phyloP scores from a whole-genome alignment of 2,329 filamentous ascomycete genomes.

The Diaporthe caulivora region DNA sequence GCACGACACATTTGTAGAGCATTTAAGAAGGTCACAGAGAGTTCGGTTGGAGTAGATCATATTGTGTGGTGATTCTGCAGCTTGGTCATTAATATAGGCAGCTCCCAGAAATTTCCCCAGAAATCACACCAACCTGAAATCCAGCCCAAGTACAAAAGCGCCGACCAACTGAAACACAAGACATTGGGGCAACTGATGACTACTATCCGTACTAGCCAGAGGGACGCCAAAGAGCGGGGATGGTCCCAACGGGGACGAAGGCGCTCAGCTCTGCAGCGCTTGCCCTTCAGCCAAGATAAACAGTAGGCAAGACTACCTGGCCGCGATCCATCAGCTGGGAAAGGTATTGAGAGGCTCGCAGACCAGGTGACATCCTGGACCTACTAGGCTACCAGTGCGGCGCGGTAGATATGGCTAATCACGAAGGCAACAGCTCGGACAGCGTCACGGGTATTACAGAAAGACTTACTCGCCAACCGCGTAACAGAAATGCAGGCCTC shows the following conservation, averaged over 20 bases:
- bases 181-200: too few species aligned
- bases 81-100: not conserved
- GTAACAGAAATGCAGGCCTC: slow-evolving; percentile 4
- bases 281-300: too few species aligned
- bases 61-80: too few species aligned
- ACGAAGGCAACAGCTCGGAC: slow-evolving; percentile 2
- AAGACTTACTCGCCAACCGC: slow-evolving; percentile 13
- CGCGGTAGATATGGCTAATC: slow-evolving; percentile 7
- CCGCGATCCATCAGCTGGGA: not conserved
- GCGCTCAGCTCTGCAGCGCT: too few species aligned
- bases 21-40: too few species aligned
- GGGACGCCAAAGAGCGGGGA: too few species aligned
- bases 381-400: not conserved
- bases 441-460: not conserved
- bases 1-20: too few species aligned
- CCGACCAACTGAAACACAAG: not conserved
- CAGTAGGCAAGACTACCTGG: too few species aligned
- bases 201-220: too few species aligned
- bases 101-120: not conserved
- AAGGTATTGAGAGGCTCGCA: not conserved
- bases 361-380: slow-evolving; percentile 12
- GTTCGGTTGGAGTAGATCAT: too few species aligned
- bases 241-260: too few species aligned
- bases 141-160: not conserved
- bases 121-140: not conserved